A percentile compares a stretch with the other conserved stretches of the same genome.
These are phyloP conservation scores for Tritrichomonas foetus DNA, from an alignment of 208 protist species.

Conservation along the genomic window DNA sequence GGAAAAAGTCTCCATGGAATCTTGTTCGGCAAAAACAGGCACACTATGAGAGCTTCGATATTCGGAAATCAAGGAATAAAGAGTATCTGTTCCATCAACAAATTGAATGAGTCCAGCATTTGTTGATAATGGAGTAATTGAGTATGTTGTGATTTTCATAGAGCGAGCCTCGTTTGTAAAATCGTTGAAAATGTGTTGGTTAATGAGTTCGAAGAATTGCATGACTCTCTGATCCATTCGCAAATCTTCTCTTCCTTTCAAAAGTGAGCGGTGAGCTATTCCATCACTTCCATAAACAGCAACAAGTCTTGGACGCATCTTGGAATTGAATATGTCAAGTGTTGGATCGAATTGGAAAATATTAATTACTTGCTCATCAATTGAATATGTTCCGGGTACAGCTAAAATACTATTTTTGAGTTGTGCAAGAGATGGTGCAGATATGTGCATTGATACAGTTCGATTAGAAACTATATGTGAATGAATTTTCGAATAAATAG, in stretches of 20 bases:
- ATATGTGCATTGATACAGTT: background rate
- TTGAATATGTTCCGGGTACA: background rate
- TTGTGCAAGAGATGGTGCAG: background rate
- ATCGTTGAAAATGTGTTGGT: background rate
- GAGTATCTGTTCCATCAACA: background rate
- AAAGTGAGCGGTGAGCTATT: background rate
- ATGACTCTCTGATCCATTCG: background rate
- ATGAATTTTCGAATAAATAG: background rate
- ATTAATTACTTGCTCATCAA: too few species aligned
- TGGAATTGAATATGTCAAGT: background rate
- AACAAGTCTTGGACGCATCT: background rate
- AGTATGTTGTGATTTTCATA: background rate
- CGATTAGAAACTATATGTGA: background rate
- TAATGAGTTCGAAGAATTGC: constrained; percentile 20
- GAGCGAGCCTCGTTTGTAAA: background rate
- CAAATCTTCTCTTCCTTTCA: background rate
- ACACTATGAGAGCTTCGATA: background rate
- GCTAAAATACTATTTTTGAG: background rate
- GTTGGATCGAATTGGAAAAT: background rate
- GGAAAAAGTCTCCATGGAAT: background rate
- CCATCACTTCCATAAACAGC: background rate
- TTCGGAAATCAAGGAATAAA: background rate
- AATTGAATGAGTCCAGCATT: background rate
- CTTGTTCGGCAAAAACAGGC: background rate
- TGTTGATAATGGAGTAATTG: background rate